Evolutionary conservation across 148 eudicot genomes (phyloP).

Genomic region (Heliamphora exappendiculata): DNA sequence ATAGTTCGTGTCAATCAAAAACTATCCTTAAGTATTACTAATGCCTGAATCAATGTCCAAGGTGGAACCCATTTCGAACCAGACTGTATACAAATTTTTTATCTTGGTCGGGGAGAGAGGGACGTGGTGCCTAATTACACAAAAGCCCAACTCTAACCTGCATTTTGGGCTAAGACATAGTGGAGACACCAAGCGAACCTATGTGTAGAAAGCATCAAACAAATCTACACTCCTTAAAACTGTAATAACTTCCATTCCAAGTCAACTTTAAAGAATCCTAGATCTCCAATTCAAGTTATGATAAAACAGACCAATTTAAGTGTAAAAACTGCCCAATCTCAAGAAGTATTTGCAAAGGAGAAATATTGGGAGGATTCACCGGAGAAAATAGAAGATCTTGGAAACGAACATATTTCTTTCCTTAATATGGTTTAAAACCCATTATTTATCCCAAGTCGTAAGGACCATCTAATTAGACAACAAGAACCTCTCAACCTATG

Average conservation of each 20-base stretch:
- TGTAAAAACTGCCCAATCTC: background rate
- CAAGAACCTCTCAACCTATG: background rate
- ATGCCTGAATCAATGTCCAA: background rate
- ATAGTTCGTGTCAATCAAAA: background rate
- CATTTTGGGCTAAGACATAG: background rate
- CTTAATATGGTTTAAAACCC: background rate
- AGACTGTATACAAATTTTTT: too few relatives aligned
- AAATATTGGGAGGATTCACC: background rate
- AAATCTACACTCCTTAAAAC: background rate
- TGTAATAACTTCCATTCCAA: background rate
- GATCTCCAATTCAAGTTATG: background rate
- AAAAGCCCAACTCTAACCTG: background rate
- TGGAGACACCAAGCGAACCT: background rate
- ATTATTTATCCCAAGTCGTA: background rate
- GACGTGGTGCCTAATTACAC: background rate
- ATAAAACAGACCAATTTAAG: background rate
- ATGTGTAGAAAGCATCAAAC: background rate
- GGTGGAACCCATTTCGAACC: background rate
- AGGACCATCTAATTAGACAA: background rate
- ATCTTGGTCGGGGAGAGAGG: background rate
- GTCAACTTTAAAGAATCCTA: background rate
- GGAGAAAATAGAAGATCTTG: constrained; percentile 1
- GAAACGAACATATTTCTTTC: background rate
- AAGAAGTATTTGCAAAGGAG: background rate
- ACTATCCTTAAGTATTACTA: background rate